Percentiles rank a stretch among this genome's conserved stretches.
Evolutionary conservation across 164 flowering plant species (phyloP).

Genomic region (Nymphaea thermarum): DNA sequence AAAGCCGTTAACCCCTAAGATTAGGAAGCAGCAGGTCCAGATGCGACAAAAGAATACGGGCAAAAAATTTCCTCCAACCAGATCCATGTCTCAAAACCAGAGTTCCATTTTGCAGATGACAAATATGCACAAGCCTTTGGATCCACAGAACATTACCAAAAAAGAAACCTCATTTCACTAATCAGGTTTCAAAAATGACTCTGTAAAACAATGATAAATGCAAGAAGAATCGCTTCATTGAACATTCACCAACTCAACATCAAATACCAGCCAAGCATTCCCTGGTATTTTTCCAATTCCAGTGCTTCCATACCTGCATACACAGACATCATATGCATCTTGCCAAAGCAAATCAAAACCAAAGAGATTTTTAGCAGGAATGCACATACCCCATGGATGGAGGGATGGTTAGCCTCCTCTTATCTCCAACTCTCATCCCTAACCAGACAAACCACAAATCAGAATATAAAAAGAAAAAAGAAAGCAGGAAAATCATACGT

Average conservation of each 20-base stretch:
- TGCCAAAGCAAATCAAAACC: neutral
- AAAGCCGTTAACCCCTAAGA: too few relatives aligned
- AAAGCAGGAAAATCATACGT: neutral
- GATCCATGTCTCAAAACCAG: too few relatives aligned
- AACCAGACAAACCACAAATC: conserved; percentile 3
- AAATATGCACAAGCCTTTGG: too few relatives aligned
- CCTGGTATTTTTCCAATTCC: conserved; percentile 59
- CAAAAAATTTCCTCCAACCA: too few relatives aligned
- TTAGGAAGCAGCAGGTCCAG: too few relatives aligned
- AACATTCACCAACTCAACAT: conserved; percentile 80
- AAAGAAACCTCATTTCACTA: too few relatives aligned
- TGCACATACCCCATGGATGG: conserved; percentile 86
- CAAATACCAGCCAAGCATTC: conserved; percentile 77
- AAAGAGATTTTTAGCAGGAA: neutral
- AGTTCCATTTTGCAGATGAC: too few relatives aligned
- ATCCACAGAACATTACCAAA: too few relatives aligned
- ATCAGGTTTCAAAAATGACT: too few relatives aligned
- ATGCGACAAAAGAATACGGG: too few relatives aligned
- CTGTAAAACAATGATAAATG: too few relatives aligned
- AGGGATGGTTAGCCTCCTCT: conserved; percentile 83
- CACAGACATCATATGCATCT: neutral
- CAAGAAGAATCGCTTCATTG: neutral
- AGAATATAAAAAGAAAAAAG: neutral
- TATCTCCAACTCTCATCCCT: conserved; percentile 98
- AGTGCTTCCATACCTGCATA: conserved; percentile 59